phyloP scores from a whole-genome alignment of 129 eudicot genomes.

The Helianthus tuberosus region DNA sequence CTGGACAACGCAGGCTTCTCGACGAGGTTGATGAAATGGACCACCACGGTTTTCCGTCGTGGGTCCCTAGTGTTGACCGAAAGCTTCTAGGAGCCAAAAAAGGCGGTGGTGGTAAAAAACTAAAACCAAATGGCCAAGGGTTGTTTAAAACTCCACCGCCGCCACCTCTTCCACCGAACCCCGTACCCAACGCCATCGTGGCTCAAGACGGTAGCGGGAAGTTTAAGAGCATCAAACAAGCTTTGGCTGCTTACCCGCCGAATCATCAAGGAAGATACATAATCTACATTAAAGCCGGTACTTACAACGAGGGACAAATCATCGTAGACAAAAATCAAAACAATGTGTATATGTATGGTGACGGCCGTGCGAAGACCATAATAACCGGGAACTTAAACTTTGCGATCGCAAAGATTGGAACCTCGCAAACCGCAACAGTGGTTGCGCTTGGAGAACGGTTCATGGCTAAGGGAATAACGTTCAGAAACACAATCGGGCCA shows the following conservation, averaged over 20 bases:
- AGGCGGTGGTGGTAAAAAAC: background rate
- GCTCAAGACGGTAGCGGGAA: slow-evolving; percentile 78
- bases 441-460: slow-evolving; percentile 46
- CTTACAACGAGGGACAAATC: slow-evolving; percentile 54
- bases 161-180: slow-evolving; percentile 32
- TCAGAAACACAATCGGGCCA: slow-evolving; percentile 59
- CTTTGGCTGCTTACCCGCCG: slow-evolving; percentile 58
- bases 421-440: slow-evolving; percentile 47
- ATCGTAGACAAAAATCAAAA: slow-evolving; percentile 35
- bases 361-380: slow-evolving; percentile 60
- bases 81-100: slow-evolving; percentile 45
- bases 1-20: slow-evolving; percentile 45
- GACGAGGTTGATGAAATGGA: slow-evolving; percentile 33
- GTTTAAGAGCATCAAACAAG: slow-evolving; percentile 58
- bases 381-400: slow-evolving; percentile 51
- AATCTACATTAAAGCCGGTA: slow-evolving; percentile 65
- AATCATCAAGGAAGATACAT: slow-evolving; percentile 46
- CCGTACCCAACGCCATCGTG: slow-evolving; percentile 60
- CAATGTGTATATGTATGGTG: slow-evolving; percentile 68
- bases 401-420: slow-evolving; percentile 24
- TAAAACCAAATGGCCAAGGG: slow-evolving; percentile 22
- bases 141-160: slow-evolving; percentile 42
- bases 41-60: slow-evolving; percentile 49
- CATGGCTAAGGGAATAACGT: slow-evolving; percentile 50
- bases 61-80: slow-evolving; percentile 59